A percentile compares a stretch with the other conserved stretches of the same genome.
Evolutionary conservation across 768 basidiomycete genomes (phyloP).

Genomic region (Asterophora parasitica): DNA sequence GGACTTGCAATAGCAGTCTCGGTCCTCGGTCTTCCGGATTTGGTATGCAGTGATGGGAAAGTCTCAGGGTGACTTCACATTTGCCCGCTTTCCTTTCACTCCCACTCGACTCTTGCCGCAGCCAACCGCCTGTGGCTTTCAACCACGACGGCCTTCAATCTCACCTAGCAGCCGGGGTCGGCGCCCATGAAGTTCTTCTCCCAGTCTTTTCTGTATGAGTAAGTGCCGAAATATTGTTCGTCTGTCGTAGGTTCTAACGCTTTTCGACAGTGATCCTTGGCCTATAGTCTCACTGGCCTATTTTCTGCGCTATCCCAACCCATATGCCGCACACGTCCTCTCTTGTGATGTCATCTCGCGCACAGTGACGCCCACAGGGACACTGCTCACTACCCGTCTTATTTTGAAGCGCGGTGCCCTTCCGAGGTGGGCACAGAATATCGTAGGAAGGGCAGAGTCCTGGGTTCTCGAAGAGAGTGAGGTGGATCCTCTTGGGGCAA

Average conservation of each 20-base stretch:
- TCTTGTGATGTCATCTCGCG: conserved; percentile 96
- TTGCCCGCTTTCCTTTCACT: conserved; percentile 5
- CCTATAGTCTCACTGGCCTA: conserved; percentile 89
- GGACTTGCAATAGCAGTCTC: background rate
- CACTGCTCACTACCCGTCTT: conserved; percentile 81
- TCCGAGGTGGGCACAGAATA: conserved; percentile 85
- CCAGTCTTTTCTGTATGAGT: conserved; percentile 55
- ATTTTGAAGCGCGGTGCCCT: conserved; percentile 90
- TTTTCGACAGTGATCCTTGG: conserved; percentile 77
- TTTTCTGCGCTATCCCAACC: conserved; percentile 94
- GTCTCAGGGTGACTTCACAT: conserved; percentile 13
- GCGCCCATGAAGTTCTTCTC: conserved; percentile 53
- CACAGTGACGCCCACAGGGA: conserved; percentile 62
- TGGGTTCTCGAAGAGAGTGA: conserved; percentile 97
- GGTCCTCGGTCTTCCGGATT: conserved; percentile 1
- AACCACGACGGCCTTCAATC: conserved; percentile 10
- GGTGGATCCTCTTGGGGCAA: conserved; percentile 78
- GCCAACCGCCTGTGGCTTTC: background rate
- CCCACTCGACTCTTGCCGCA: conserved; percentile 5
- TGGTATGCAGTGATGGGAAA: conserved; percentile 6
- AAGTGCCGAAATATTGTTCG: conserved; percentile 15
- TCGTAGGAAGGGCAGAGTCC: conserved; percentile 80
- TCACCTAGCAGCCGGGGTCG: conserved; percentile 22
- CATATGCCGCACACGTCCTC: conserved; percentile 88
- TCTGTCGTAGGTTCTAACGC: background rate